Evolutionary conservation across 768 basidiomycete genomes (phyloP), one percentile per base, ranked within the genome.

Genomic region (Rhizopogon vulgaris): DNA sequence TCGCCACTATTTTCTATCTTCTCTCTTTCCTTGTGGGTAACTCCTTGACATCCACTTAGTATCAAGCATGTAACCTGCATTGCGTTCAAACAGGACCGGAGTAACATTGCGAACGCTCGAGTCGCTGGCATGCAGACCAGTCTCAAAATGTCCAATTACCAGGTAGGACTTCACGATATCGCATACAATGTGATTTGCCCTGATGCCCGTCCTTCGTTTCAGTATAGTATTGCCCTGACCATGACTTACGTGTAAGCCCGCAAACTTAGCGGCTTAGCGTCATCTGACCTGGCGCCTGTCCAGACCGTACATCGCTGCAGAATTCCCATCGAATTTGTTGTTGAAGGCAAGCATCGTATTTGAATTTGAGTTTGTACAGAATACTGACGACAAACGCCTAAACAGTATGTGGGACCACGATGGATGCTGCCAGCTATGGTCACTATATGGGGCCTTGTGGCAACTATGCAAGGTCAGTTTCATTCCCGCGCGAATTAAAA

Each of bases 361-460:
- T 24, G 22, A 22, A 60, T 2, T 38, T 24, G 32, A 24, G 61
- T 17, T 6, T 43, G 11, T 18, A 6, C 30, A 7, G 14, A 12
- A 11, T 12, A 34, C 8, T 24, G 14, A 46, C 14, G 22, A 22
- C 34, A 24, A 22, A 45, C 22, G 14, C 18, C 14, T 8, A 32
- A 46, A 49, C 61, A 76, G 66, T 52, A 53, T 52, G 54, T 75
- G 41, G 78, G 83, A 3, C 80, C 85, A 1, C 76, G 83, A n/a
- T 73, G 79, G 52, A 66, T 79, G 42, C 73, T 85, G 61, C 85
- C 87, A 0, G 64, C 78, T 1, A 79, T 86, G 76, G 65, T 86
- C 43, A 74, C 78, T 0, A 58, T 79, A 1, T 89, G 87, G 85
- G 86, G 86, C n/a, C 42, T 85, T n/a, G 75, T 82, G 12, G 74